Evolutionary conservation across 805 yeast genomes (phyloP), one percentile per base, ranked within the genome.

Genomic region (Schizosaccharomyces cryophilus): DNA sequence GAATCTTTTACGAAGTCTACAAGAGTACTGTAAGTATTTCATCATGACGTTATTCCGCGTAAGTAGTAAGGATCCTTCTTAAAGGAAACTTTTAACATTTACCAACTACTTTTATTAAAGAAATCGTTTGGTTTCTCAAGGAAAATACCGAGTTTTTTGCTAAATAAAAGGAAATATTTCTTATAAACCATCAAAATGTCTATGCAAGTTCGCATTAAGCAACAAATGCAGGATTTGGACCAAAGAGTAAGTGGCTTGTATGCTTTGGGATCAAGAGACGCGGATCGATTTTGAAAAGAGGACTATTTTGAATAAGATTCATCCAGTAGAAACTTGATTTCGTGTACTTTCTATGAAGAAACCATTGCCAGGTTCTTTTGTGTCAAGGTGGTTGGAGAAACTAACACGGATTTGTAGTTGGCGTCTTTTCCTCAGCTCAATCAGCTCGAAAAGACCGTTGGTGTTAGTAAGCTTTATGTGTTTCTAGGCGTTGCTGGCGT

Each of bases 401-500:
- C 35, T 24, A 51, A 24, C 4, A 11, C 15, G 1, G 21, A 17
- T 29, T 24, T 51, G n/a, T 15, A 51, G 56, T 29, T 51, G 56
- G 13, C 35, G 13, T 21, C 56, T n/a, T 51, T 51, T 15, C 56
- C 56, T 15, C 35, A 24, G 3, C 56, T 51, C 4, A 51, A 51
- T 29, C 11, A 17, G 7, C n/a, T 51, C 3, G 56, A 51, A 29
- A 21, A 51, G 15, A 51, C 21, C 3, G 30, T 51, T 15, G 56
- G 56, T 51, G 56, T 51, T 11, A 51, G 35, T 11, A 51, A 51
- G 77, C 83, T 95, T 2, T 93, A 90, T 69, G 84, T 86, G 48
- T 84, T 83, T 24, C 72, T 84, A 61, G 90, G 82, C 30, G 76
- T 78, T 31, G 82, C 75, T 42, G 82, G 72, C 4, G 68, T 80